A percentile compares a stretch with the other conserved stretches of the same genome.
These are phyloP conservation scores for Silene latifolia DNA, from an alignment of 148 eudicot genomes.

Conservation along the genomic window DNA sequence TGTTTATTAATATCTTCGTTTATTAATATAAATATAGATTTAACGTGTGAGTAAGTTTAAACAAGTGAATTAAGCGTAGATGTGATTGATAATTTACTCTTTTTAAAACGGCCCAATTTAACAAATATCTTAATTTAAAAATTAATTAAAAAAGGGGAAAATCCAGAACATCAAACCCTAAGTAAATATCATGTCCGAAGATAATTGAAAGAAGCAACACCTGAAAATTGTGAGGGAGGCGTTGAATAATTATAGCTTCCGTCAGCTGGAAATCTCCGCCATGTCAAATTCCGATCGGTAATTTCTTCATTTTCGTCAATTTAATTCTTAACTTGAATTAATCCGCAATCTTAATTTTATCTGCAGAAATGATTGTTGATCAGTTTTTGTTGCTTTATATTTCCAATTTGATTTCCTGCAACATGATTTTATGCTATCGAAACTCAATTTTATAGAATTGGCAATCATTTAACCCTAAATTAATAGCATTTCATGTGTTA, in stretches of 20 bases:
- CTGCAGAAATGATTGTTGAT: not conserved
- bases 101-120: too few relatives aligned
- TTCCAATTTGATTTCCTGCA: not conserved
- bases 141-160: not conserved
- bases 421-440: not conserved
- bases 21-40: too few relatives aligned
- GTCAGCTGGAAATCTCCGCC: conserved; percentile 3
- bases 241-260: not conserved
- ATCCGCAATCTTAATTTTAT: too few relatives aligned
- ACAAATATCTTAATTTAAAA: too few relatives aligned
- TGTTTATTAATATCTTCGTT: too few relatives aligned
- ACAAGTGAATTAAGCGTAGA: too few relatives aligned
- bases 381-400: not conserved
- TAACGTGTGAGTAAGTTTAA: too few relatives aligned
- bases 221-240: not conserved
- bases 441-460: not conserved
- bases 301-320: not conserved
- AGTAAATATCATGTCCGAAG: conserved; percentile 1
- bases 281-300: conserved; percentile 28
- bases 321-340: too few relatives aligned
- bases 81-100: too few relatives aligned
- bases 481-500: not conserved
- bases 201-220: not conserved
- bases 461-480: too few relatives aligned
- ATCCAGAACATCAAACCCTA: not conserved